Base-by-base conservation (phyloP, 208 protist species). In the Leishmania mexicana region DNA sequence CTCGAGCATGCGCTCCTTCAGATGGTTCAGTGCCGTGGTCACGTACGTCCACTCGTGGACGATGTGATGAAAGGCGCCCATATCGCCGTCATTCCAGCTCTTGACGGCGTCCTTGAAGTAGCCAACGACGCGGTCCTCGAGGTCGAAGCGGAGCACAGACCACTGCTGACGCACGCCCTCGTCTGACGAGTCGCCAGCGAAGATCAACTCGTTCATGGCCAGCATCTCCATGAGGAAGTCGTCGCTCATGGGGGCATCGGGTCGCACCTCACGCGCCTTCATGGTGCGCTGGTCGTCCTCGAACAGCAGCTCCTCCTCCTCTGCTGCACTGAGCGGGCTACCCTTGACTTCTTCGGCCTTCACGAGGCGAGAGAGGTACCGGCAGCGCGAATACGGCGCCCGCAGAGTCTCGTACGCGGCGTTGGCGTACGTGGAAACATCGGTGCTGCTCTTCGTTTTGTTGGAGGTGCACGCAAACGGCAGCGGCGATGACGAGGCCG, bases 1-100 rank as follows among this genome's bases (percentile, higher is more conserved):
- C 57, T 70, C 31, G 54, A 90, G 86, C 85, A 95, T 68, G 31
- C 88, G 84, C 75, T 94, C 80, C 78, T 90, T 94, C 47, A 95
- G 64, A 64, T 96, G 87, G 17, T 81, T 49, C 38, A 95, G 86
- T 24, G 88, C 92, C 72, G 96, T 97, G 42, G 83, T 62, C 42
- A 96, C 81, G 83, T 96, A 97, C 57, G 92, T 96, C 94, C 94
- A 97, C 86, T 95, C 85, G 78, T 89, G 53, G 19, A 97, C 85
- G 17, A 79, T 77, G 28, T 83, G 80, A 15, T 88, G 82, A 79
- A 95, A 96, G 28, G 65, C 15, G 15, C 70, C 77, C 60, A 83
- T 75, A 58, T 95, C 85, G 19, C 79, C 79, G 28, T 58, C 75
- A 28, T 79, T 76, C 94, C 94, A 96, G 58, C 51, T 58, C 74